Evolutionary conservation across 805 yeast species (phyloP), one percentile per base, ranked within the genome.

Genomic region (Scheffersomyces coipomensis): DNA sequence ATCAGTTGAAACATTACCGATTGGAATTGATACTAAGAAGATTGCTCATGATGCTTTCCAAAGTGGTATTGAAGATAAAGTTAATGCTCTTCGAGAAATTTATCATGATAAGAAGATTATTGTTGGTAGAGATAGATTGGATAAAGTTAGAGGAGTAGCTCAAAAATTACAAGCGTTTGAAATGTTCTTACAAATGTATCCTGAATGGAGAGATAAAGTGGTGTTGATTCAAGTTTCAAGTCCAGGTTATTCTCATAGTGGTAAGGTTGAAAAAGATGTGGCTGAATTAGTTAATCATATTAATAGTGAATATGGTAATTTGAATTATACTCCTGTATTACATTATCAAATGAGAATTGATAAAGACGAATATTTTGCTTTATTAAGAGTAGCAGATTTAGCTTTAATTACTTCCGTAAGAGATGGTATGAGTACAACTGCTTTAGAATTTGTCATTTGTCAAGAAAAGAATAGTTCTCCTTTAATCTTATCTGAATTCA

Each of bases 381-480:
- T 93, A 35, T 67, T 93, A 40, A 74, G 96, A 46, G 90, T 80
- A 12, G 98, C 98, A 0, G 97, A 93, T 56, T 67, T 93, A 48
- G 90, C 96, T 21, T 64, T 93, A 39, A 86, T 89, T 46, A 88
- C 97, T 0, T 83, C 95, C 2, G 83, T 91, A 21, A 79, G 99
- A 58, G 99, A 93, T 60, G 97, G 97, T 41, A 89, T 91, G 85
- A 91, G 89, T 65, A 88, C 97, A 4, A 93, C 98, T 2, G 88
- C 96, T 1, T 67, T 91, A 43, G 99, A 93, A 62, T 93, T 80
- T 60, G 93, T 90, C 33, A 81, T 90, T 32, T 87, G 97, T 50
- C 95, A 88, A 61, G 82, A 87, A 53, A 68, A 78, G 44, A 76
- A 81, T 44, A 69, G 73, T 45, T 77, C 85, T 2, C 96, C 98